Conservation (phyloP, 768 basidiomycete genomes). For the Lepiota subincarnata region DNA sequence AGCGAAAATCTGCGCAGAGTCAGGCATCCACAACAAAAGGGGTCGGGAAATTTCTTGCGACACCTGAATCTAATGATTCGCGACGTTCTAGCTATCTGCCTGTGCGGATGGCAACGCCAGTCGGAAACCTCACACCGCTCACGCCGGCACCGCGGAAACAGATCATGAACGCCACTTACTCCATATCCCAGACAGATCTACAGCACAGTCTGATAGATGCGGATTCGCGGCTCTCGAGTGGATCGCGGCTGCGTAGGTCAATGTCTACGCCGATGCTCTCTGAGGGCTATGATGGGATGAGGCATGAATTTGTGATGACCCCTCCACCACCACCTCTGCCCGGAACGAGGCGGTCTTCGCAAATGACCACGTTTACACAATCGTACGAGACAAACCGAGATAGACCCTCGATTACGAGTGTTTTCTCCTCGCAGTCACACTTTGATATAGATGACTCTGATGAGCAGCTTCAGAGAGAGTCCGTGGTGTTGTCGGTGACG, state of each 20-base stretch:
- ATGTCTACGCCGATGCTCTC: constrained; percentile 52
- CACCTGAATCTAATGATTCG: constrained; percentile 23
- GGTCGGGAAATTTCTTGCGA: constrained; percentile 23
- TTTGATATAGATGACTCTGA: constrained; percentile 37
- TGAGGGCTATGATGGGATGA: constrained; percentile 34
- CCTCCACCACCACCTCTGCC: constrained; percentile 36
- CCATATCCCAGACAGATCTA: constrained; percentile 55
- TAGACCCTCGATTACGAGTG: constrained; percentile 16
- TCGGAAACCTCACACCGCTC: constrained; percentile 54
- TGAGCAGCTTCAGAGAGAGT: constrained; percentile 37
- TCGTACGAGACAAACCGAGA: constrained; percentile 26
- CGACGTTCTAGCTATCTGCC: constrained; percentile 43
- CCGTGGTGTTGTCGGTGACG: constrained; percentile 46
- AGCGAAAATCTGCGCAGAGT: constrained; percentile 26
- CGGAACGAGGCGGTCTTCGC: constrained; percentile 25
- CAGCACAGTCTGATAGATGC: constrained; percentile 19
- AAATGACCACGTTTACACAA: constrained; percentile 17
- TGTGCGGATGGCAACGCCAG: constrained; percentile 61
- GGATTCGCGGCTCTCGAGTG: constrained; percentile 10
- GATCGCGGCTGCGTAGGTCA: constrained; percentile 37
- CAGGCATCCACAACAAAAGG: constrained; percentile 22
- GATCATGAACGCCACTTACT: constrained; percentile 45
- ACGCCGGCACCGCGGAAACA: constrained; percentile 62
- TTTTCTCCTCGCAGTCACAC: constrained; percentile 25
- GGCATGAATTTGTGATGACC: constrained; percentile 27